Evolutionary conservation across 176 grass and related monocot species (phyloP).

Genomic region (Thalia dealbata): DNA sequence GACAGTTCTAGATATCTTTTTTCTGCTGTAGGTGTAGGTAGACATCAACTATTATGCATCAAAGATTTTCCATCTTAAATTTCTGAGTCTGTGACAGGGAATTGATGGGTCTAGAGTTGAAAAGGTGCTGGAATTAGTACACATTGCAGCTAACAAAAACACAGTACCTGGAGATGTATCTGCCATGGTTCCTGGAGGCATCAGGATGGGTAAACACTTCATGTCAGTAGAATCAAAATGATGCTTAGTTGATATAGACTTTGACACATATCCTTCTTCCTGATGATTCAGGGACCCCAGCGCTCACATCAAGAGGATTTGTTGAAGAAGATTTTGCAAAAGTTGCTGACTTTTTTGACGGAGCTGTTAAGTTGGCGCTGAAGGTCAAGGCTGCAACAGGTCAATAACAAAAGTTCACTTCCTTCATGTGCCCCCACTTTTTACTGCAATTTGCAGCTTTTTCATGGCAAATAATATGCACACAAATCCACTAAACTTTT

Average conservation of each 20-base stretch:
- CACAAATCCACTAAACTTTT: neutral
- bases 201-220: slow-evolving; percentile 81
- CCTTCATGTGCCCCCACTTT: slow-evolving; percentile 3
- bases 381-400: slow-evolving; percentile 62
- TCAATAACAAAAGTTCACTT: slow-evolving; percentile 31
- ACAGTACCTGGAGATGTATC: slow-evolving; percentile 98
- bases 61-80: slow-evolving; percentile 3
- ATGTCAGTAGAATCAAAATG: neutral
- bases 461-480: neutral
- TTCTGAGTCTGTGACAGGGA: slow-evolving; percentile 38
- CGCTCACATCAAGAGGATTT: slow-evolving; percentile 96
- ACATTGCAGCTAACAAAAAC: slow-evolving; percentile 99
- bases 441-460: slow-evolving; percentile 2
- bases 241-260: neutral
- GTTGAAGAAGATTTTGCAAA: slow-evolving; percentile 92
- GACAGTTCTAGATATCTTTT: slow-evolving; percentile 10
- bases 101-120: slow-evolving; percentile 97
- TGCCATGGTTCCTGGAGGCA: slow-evolving; percentile 98
- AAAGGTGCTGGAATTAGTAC: slow-evolving; percentile 84
- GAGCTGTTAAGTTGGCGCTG: slow-evolving; percentile 64
- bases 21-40: neutral
- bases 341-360: slow-evolving; percentile 88
- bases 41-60: neutral
- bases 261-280: neutral
- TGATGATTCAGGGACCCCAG: slow-evolving; percentile 70